These are phyloP conservation scores for Hura crepitans DNA, from an alignment of 441 rosid genomes.

Conservation along the genomic window DNA sequence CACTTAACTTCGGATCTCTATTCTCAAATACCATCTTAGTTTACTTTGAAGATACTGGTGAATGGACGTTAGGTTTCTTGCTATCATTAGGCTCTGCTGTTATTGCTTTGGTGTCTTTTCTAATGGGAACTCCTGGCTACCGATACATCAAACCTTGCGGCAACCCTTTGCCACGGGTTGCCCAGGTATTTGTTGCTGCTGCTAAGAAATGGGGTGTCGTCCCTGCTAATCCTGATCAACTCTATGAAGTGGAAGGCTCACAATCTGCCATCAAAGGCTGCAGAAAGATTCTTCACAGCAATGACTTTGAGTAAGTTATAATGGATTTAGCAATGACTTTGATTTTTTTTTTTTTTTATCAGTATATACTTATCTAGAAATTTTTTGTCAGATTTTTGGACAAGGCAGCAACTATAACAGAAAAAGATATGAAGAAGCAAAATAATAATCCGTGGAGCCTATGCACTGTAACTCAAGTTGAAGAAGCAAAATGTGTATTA, in stretches of 20 bases:
- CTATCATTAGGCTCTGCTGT: conserved; percentile 60
- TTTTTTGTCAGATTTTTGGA: conserved; percentile 59
- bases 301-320: conserved; percentile 43
- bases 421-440: conserved; percentile 33
- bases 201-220: conserved; percentile 46
- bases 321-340: not conserved
- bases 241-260: conserved; percentile 66
- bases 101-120: conserved; percentile 42
- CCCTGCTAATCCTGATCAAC: conserved; percentile 33
- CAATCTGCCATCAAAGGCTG: conserved; percentile 88
- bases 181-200: conserved; percentile 73
- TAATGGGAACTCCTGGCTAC: conserved; percentile 43
- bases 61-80: conserved; percentile 75
- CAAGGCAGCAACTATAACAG: conserved; percentile 83
- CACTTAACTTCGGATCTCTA: conserved; percentile 72
- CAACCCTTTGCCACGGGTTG: conserved; percentile 76
- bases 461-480: conserved; percentile 89
- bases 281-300: conserved; percentile 76
- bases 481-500: conserved; percentile 81
- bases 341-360: too few species aligned
- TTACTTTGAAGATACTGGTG: conserved; percentile 67
- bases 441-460: conserved; percentile 53
- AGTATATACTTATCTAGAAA: not conserved
- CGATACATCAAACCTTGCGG: conserved; percentile 59
- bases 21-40: conserved; percentile 83